Base-by-base conservation (phyloP, 805 yeast species). In the Teunomyces gatunensis region DNA sequence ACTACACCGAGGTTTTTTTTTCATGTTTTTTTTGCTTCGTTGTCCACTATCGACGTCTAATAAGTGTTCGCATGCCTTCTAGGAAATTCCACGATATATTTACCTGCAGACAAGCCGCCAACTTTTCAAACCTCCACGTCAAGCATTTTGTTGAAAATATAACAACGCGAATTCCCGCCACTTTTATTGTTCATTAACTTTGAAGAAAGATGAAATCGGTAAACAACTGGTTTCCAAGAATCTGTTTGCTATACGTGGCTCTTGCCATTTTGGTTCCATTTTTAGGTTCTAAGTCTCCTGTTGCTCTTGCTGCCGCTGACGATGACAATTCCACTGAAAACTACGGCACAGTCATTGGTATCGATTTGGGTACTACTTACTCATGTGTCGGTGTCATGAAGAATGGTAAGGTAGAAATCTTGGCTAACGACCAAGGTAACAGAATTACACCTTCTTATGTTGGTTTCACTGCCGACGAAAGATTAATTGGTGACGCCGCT, bases 401-500 rank as follows among this genome's bases (percentile, higher is more conserved):
- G 62, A 87, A 87, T 66, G 95, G 92, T 59, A 80, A 87, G 68
- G 97, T 91, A 46, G 97, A 91, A 75, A 91, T 90, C 71, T 87
- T 90, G 67, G 96, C 97, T 64, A 90, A 90, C 70, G 97, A 91
- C 73, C 97, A 90, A 79, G 97, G 97, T 84, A 90, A 90, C 83
- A 89, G 97, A 81, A 90, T 91, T 51, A 91, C 97, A 48, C 97
- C 97, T 49, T 91, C 97, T 28, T 91, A 86, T 68, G 97, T 91
- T 48, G 96, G 96, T 37, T 90, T 90, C 78, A 88, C 96, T 46
- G 94, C 87, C 58, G 81, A 87, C 47, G 97, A 90, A 79, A 84
- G 97, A 76, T 79, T 89, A 63, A 88, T 89, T 64, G 97, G 97
- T 76, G 97, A 89, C 71, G 92, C 97, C 58, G 97, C 97, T 56